Conservation (phyloP, 768 basidiomycete species). For the Plicaturopsis crispa region DNA sequence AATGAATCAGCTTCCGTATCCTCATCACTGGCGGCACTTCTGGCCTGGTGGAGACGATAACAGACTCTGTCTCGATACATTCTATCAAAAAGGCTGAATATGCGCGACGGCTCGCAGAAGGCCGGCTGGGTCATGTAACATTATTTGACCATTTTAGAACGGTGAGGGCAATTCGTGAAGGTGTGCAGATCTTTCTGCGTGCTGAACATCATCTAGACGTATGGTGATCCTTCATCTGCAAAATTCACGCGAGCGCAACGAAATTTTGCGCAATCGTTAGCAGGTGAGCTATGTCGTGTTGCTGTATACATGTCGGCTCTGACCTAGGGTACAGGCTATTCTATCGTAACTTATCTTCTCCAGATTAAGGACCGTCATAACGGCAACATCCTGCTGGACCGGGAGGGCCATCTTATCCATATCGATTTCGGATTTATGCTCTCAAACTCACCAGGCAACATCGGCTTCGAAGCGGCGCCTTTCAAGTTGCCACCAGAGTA, state of each 20-base stretch:
- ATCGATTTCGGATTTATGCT: conserved; percentile 99
- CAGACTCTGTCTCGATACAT: conserved; percentile 96
- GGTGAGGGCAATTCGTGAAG: conserved; percentile 33
- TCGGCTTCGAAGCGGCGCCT: conserved; percentile 98
- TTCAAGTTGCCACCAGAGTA: conserved; percentile 97
- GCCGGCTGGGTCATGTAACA: conserved; percentile 80
- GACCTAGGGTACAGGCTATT: conserved; percentile 57
- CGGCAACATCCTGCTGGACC: conserved; percentile 94
- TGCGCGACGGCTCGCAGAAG: conserved; percentile 75
- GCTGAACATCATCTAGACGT: conserved; percentile 67
- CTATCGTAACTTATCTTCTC: conserved; percentile 90
- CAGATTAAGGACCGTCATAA: conserved; percentile 99
- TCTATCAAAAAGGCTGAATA: conserved; percentile 99
- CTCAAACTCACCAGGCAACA: conserved; percentile 93
- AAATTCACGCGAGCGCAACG: conserved; percentile 87
- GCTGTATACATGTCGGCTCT: not conserved
- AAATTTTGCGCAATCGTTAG: conserved; percentile 90
- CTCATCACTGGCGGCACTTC: conserved; percentile 90
- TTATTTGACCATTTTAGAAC: conserved; percentile 88
- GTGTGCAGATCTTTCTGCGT: not conserved
- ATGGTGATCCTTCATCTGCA: conserved; percentile 81
- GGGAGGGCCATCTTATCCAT: conserved; percentile 91
- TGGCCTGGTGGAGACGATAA: conserved; percentile 95
- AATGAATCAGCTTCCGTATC: conserved; percentile 74
- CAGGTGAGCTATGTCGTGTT: conserved; percentile 36